Base-by-base conservation (phyloP, 768 basidiomycete species). In the Trametes sanguinea region DNA sequence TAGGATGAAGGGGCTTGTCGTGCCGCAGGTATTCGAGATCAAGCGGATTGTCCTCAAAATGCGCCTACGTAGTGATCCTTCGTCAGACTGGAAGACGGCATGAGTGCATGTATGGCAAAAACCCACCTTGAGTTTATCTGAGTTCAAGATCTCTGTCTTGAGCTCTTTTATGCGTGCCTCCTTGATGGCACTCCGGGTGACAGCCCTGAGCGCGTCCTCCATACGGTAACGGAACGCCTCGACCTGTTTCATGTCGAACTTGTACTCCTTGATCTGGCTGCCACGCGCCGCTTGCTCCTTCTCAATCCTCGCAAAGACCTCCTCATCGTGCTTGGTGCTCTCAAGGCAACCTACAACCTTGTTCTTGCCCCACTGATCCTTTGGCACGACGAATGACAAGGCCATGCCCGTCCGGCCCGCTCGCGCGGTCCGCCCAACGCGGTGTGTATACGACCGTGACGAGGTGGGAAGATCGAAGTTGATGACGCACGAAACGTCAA, bases 191-290 rank as follows among this genome's bases (percentile, higher is more conserved):
- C 85, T 88, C 66, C 88, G 83, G 57, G 97, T 98, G 9, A 97
- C 95, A 48, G 88, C 84, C 65, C 93, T 81, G 68, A 98, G 72
- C 1, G 94, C 97, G 71, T 98, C 97, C 71, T 96, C 93, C 96
- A 98, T 98, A 51, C 97, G 83, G 76, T 99, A 99, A 70, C 95
- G 80, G 77, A 99, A 99, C 22, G 93, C 94, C 68, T 99, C 95
- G 17, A 98, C 94, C 79, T 97, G 90, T 72, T 87, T 92, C 88
- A 90, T 90, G 62, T 97, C 95, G 69, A 98, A 98, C 40, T 87
- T 83, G 75, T 96, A 99, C 74, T 95, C 94, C 72, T 92, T 90
- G 64, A 94, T 75, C 61, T 82, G 76, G 60, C 79, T 77, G 17
- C 80, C 83, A 48, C 78, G 72, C 29, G 77, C 85, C 6, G 78